These are phyloP conservation scores for Mortierella sp. DNA, from an alignment of 371 early-diverging fungal genomes.

Conservation along the genomic window DNA sequence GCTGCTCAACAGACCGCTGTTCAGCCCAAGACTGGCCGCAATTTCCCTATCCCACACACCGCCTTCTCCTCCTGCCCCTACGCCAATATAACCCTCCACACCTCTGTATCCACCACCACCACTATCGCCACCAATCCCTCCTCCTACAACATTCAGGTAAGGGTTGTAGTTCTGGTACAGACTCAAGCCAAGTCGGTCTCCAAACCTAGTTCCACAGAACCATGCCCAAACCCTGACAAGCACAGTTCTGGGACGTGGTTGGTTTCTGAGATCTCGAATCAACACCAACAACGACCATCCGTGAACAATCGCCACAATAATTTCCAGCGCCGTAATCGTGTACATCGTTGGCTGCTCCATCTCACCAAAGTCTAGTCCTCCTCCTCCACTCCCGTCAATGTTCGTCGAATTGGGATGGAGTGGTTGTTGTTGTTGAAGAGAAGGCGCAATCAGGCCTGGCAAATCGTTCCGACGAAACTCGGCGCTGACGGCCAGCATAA, in stretches of 20 bases:
- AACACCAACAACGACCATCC: conserved; percentile 49
- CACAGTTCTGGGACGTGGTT: conserved; percentile 36
- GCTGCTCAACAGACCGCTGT: conserved; percentile 36
- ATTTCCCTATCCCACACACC: conserved; percentile 32
- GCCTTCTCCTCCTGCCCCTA: background rate
- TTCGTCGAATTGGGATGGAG: background rate
- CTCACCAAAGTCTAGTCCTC: background rate
- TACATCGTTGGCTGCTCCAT: conserved; percentile 14
- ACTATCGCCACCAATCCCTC: background rate
- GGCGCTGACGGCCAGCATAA: conserved; percentile 29
- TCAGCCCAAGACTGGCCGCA: conserved; percentile 23
- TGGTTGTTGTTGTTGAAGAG: background rate
- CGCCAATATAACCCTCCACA: background rate
- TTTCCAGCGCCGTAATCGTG: conserved; percentile 27
- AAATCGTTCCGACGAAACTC: background rate
- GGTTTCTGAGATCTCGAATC: conserved; percentile 43
- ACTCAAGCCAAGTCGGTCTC: conserved; percentile 13
- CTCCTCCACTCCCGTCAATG: background rate
- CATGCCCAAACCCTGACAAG: conserved; percentile 29
- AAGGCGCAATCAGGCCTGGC: background rate
- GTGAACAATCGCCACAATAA: conserved; percentile 37
- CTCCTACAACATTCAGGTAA: background rate
- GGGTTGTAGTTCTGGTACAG: background rate
- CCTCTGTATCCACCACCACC: background rate
- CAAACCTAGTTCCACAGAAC: conserved; percentile 34